Evolutionary conservation across 495 filamentous ascomycete genomes (phyloP), one percentile per base, ranked within the genome.

Genomic region (Aspergillus ostianus): DNA sequence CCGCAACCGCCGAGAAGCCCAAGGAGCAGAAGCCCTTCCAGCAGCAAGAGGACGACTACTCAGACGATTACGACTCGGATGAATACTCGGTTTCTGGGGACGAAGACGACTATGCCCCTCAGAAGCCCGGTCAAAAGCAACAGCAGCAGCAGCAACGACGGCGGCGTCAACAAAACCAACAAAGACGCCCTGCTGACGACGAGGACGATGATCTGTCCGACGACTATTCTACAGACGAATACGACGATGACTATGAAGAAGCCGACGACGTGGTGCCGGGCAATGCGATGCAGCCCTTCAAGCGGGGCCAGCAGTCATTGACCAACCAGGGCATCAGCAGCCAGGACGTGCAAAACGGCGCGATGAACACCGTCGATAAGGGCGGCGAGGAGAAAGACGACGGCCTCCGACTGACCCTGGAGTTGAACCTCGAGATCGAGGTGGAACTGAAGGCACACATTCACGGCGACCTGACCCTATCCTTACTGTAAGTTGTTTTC

Each of bases 361-460:
- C 61, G 23, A 75, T 78, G 67, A 64, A 75, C 21, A 59, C 67
- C 19, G 64, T 67, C n/a, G 55, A 56, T 69, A 41, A 60, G 68
- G 49, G 67, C 57, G 72, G 72, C 59, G 61, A 55, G 19, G 65
- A 72, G 29, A 75, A 80, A n/a, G 67, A 80, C 53, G 77, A 80
- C 13, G 77, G 77, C 59, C 80, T 97, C 64, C 84, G 85, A 69
- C 64, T 97, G 77, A 78, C 90, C 64, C 71, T 97, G 52, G 91
- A 96, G 64, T 70, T 96, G 58, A 95, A 96, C 72, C 73, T 97
- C 48, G 92, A 97, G 64, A 84, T 96, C 58, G 89, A 95, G 77
- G 84, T 96, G 15, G 86, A 92, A 71, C 75, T 97, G 3, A 95
- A 95, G 82, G 92, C 92, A 30, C 89, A 86, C 67, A 94, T 97